Evolutionary conservation across 2,329 filamentous ascomycete genomes (phyloP).

Genomic region (Teratosphaeria zuluensis): DNA sequence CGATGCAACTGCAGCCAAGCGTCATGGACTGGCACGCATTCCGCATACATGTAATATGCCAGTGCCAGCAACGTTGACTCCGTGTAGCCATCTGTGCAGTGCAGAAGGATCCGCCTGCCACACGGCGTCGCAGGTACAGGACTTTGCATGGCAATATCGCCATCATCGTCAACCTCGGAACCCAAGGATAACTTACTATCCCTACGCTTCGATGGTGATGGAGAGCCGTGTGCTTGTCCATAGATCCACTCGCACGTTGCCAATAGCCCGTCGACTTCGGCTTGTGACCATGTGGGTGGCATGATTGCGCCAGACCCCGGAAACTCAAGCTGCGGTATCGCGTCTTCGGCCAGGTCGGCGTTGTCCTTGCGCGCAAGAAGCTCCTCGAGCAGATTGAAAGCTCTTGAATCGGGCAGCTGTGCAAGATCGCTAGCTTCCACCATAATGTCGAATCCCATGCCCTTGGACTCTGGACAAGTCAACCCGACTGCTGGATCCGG

Average conservation of each 20-base stretch:
- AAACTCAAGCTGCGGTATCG: slow-evolving; percentile 61
- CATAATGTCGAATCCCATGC: slow-evolving; percentile 51
- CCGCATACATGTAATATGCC: slow-evolving; percentile 88
- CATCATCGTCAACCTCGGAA: slow-evolving; percentile 38
- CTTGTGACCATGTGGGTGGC: slow-evolving; percentile 71
- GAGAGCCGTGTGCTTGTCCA: slow-evolving; percentile 54
- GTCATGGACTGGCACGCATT: slow-evolving; percentile 67
- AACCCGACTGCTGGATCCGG: slow-evolving; percentile 48
- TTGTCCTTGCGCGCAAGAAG: slow-evolving; percentile 27
- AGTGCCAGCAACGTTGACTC: slow-evolving; percentile 83
- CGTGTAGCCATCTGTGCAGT: slow-evolving; percentile 93
- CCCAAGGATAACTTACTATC: slow-evolving; percentile 32
- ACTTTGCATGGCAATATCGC: slow-evolving; percentile 46
- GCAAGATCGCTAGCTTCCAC: slow-evolving; percentile 86
- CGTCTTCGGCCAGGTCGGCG: slow-evolving; percentile 8
- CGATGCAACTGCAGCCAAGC: slow-evolving; percentile 84
- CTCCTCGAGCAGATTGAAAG: slow-evolving; percentile 54
- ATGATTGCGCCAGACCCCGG: slow-evolving; percentile 90
- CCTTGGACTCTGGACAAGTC: slow-evolving; percentile 20
- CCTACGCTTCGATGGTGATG: slow-evolving; percentile 24
- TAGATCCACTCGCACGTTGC: slow-evolving; percentile 88
- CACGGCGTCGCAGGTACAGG: slow-evolving; percentile 15
- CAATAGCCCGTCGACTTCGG: slow-evolving; percentile 73
- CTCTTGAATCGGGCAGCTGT: slow-evolving; percentile 59
- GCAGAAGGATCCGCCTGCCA: slow-evolving; percentile 68